These are phyloP conservation scores for Tulasnella calospora DNA, from an alignment of 768 basidiomycete genomes.

Conservation along the genomic window DNA sequence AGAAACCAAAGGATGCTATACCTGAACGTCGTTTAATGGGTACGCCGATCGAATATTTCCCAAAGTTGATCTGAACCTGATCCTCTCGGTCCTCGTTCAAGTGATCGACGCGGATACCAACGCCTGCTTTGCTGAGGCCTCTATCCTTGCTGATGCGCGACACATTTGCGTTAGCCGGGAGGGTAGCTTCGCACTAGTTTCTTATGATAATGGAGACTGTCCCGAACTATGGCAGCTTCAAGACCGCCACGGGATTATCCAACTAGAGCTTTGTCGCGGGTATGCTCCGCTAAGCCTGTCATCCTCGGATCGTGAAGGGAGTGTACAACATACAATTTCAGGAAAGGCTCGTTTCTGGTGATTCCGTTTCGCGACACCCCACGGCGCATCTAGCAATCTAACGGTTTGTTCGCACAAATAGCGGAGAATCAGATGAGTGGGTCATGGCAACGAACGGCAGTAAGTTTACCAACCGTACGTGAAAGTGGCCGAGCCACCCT, in stretches of 20 bases:
- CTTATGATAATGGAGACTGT: conserved; percentile 71
- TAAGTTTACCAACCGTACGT: neutral
- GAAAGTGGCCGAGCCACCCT: neutral
- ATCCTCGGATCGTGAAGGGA: conserved; percentile 58
- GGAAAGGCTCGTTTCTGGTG: conserved; percentile 38
- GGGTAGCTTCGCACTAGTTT: conserved; percentile 63
- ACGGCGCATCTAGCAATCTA: neutral
- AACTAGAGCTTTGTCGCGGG: neutral
- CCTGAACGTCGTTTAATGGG: conserved; percentile 66
- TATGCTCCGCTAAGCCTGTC: conserved; percentile 57
- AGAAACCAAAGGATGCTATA: conserved; percentile 59
- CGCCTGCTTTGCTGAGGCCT: conserved; percentile 59
- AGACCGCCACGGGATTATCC: conserved; percentile 36
- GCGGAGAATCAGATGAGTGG: conserved; percentile 67
- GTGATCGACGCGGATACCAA: conserved; percentile 39
- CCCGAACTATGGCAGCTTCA: conserved; percentile 72
- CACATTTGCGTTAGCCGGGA: conserved; percentile 61
- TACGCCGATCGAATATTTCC: conserved; percentile 31
- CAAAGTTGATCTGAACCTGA: neutral
- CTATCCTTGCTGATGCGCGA: conserved; percentile 65
- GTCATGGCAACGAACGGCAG: conserved; percentile 72
- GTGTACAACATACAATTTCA: conserved; percentile 74
- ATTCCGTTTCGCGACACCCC: conserved; percentile 37
- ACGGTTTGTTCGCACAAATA: neutral
- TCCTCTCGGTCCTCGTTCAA: conserved; percentile 45